Evolutionary conservation across 108 stramenopile genomes (phyloP), one percentile per base, ranked within the genome.

Genomic region (Mediolabrus comicus): DNA sequence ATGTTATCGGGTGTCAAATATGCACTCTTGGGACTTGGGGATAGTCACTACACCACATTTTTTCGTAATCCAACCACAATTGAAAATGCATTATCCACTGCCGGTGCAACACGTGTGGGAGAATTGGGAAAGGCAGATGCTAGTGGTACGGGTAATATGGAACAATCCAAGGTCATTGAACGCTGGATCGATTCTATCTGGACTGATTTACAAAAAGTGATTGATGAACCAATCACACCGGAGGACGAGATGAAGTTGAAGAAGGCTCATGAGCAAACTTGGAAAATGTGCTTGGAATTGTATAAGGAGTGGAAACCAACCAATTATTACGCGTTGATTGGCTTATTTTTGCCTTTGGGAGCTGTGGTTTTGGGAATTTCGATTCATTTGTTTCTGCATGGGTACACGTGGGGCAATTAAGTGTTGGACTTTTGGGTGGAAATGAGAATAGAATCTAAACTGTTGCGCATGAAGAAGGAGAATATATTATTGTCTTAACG

Each of bases 81-180:
- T 43, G 74, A 90, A 35, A 49, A 79, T 33, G 90, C 76, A 12
- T 57, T 94, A 77, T 76, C 75, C 4, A 38, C 66, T 10, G 83
- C 64, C 4, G 92, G 92, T 24, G 92, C 88, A 11, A 74, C 60
- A 43, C 75, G 79, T 16, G 71, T 89, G 7, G 88, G 88, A 35
- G 62, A 53, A 11, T 58, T 94, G 62, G 90, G 84, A 3, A 87
- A 88, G 66, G 87, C 85, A 53, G 92, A 94, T 83, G 92, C 92
- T 41, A 83, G 75, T 64, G 86, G 82, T 2, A 79, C 76, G 9
- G 85, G 88, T 0, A 73, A 89, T 16, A 59, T 77, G 36, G 72
- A 72, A 25, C 90, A 91, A 69, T 69, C 65, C 30, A 79, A 77
- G 33, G 84, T 87, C 11, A 85, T 91, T 67, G 69, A 77, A 9